These are phyloP conservation scores for Cnidoscolus chayamansa DNA, from an alignment of 441 rosid species.

Conservation along the genomic window DNA sequence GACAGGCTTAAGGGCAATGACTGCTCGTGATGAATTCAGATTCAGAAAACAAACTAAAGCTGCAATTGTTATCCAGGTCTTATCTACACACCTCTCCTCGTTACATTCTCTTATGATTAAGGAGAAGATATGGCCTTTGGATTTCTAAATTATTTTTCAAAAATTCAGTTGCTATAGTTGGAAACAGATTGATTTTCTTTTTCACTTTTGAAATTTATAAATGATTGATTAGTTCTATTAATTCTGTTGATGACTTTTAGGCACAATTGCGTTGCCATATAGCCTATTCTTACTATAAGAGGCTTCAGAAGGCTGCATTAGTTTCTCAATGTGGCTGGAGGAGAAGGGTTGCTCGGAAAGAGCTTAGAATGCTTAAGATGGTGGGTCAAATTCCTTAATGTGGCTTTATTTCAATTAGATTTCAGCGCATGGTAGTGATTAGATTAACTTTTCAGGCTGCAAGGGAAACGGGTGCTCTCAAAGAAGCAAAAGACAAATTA, in stretches of 20 bases:
- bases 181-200: constrained; percentile 5
- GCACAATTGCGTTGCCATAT: constrained; percentile 66
- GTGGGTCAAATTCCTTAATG: constrained; percentile 37
- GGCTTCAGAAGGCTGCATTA: constrained; percentile 82
- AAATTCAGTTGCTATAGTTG: constrained; percentile 18
- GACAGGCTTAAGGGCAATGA: constrained; percentile 94
- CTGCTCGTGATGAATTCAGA: constrained; percentile 92
- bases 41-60: constrained; percentile 96
- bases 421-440: constrained; percentile 13
- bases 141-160: constrained; percentile 11
- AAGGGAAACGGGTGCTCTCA: constrained; percentile 97
- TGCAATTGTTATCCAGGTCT: constrained; percentile 83
- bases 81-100: constrained; percentile 21
- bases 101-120: constrained; percentile 22
- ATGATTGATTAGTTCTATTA: constrained; percentile 6
- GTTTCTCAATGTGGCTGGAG: constrained; percentile 98
- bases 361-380: constrained; percentile 93
- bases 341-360: constrained; percentile 87
- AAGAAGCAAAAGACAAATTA: constrained; percentile 93
- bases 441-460: constrained; percentile 64
- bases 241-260: constrained; percentile 44
- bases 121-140: constrained; percentile 12
- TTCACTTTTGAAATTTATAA: background rate
- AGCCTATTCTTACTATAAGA: constrained; percentile 67
- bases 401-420: constrained; percentile 17